Evolutionary conservation across 1,284 basidiomycete genomes (phyloP), one percentile per base, ranked within the genome.

Genomic region (Apiotrichum mycotoxinovorans): DNA sequence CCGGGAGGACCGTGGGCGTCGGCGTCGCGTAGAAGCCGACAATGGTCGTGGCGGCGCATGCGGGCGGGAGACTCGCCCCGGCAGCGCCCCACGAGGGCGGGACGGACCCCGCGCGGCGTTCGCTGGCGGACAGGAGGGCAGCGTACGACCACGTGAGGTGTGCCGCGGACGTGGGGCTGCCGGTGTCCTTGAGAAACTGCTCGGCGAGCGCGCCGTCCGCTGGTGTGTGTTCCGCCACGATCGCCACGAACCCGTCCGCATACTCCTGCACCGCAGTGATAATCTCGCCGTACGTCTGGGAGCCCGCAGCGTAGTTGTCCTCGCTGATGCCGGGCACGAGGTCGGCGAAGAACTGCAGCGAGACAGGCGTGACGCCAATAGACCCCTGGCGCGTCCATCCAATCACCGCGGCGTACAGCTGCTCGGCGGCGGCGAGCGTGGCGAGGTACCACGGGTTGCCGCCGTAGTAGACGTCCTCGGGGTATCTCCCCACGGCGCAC

Each of bases 391-490:
- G 20, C 23, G 17, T 10, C 52, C 69, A 68, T 14, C 54, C 40
- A 2, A 60, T 42, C 50, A 61, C 37, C 20, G 69, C 65, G 14
- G 66, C 64, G 62, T 74, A 78, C 15, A 80, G 61, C 45, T 71
- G 66, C 40, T 80, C 74, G 5, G 79, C 71, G 9, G 78, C 69
- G 1, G 76, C 71, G 42, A 74, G 66, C 9, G 77, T 79, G 60
- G 74, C 73, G 30, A 79, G 69, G 62, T 49, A 74, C 79, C 79
- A 81, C 1, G 79, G 78, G 61, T 79, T 75, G 2, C 71, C 79
- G 20, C 78, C 73, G 60, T 79, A 73, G 64, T 80, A 81, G 9
- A 75, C 65, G 64, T 81, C 79, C 66, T 80, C 76, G 17, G 63
- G 62, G 60, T 80, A 81, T 12, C 80, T 64, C 0, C 80, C 80